Evolutionary conservation across 2,329 filamentous ascomycete genomes (phyloP), one percentile per base, ranked within the genome.

Genomic region (Seiridium cupressi): DNA sequence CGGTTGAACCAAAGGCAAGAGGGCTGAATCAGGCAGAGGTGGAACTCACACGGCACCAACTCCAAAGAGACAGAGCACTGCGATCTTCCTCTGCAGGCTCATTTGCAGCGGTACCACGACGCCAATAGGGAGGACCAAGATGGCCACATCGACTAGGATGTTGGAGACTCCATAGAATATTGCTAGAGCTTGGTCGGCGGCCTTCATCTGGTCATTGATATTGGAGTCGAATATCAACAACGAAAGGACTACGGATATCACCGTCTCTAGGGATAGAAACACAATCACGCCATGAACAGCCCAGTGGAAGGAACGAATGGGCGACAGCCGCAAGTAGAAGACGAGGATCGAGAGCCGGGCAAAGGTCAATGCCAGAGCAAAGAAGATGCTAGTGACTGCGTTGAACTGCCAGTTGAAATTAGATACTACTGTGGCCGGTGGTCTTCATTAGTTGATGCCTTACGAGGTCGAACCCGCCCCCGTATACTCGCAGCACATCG

Each of bases 91-190:
- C 26, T n/a, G 31, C 7, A n/a, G 7, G 38, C 38, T 57, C 59
- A 60, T 57, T 47, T 60, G 44, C 26, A 60, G 34, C 5, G 59
- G 53, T 1, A 46, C 9, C 5, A 60, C 54, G 36, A 54, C 48
- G 9, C 48, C 49, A 9, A 60, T 44, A 3, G 59, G 59, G 32
- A 60, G 18, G 2, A 57, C 3, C 13, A 60, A 36, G 13, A 60
- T 60, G 46, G 32, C 56, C 1, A 60, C 5, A 13, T 60, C 59
- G 11, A 55, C 54, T 3, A 57, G 26, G 54, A 57, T 60, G 46
- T 60, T 60, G 46, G 42, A 44, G 9, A 55, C 36, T 26, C 42
- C 59, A 35, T 60, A 60, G 9, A 60, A 72, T 3, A 68, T 42
- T 26, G 34, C 36, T 4, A 58, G 26, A 2, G 40, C 47, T 26